Evolutionary conservation across 2,329 filamentous ascomycete species (phyloP), one percentile per base, ranked within the genome.

Genomic region (Penicillium verrucosum): DNA sequence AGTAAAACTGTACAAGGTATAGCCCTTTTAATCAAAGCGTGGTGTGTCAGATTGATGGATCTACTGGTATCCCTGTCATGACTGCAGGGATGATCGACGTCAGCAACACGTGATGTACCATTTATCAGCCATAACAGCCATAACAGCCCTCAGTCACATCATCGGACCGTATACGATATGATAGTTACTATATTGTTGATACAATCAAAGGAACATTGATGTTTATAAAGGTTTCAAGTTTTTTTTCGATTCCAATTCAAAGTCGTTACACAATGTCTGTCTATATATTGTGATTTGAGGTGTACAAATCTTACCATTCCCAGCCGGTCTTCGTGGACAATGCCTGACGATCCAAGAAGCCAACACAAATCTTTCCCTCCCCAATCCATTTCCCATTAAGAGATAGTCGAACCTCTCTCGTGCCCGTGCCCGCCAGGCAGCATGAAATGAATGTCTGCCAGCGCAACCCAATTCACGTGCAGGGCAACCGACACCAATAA

Each of bases 361-460:
- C 29, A 59, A 56, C 41, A 44, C 9, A 10, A 40, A 41, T 40
- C 45, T 56, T 53, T 57, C 29, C 55, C 41, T 51, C 27, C 29
- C 49, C 30, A 44, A 44, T 7, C 30, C 40, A 36, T 38, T 44
- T 32, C 27, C 50, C 48, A 41, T 38, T 43, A 43, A 37, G 51
- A 54, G 45, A 37, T 51, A 54, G 41, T 45, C 48, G 54, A 42
- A 46, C 29, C 8, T 45, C 41, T 23, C 34, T 41, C 49, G 38
- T 61, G 60, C 57, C 62, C 54, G 61, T 65, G 29, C 64, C 62
- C 42, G 58, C 64, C 63, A 62, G 57, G 56, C 61, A 62, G 27
- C 44, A 54, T 61, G 48, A 46, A 51, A 40, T 42, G 21, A 52
- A 45, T 56, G 48, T 41, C 54, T 56, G 48, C 54, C 41, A 52